phyloP scores from a whole-genome alignment of 2,329 filamentous ascomycete species.

The Didymella pinodella region DNA sequence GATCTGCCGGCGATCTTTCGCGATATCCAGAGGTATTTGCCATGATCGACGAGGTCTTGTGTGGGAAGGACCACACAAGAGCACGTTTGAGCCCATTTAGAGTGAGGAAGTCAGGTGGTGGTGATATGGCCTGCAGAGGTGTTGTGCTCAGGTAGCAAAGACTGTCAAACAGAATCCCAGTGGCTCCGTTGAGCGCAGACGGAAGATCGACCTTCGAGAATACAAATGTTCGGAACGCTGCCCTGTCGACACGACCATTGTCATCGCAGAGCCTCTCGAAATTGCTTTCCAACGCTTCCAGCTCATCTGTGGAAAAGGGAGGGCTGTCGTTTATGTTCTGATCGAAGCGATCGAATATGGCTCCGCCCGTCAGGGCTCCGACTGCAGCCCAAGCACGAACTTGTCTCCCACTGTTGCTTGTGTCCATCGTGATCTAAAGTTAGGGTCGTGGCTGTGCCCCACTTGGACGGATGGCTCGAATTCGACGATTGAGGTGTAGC shows the following conservation, averaged over 20 bases:
- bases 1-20: background rate
- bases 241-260: background rate
- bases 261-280: background rate
- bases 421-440: background rate
- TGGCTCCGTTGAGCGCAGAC: background rate
- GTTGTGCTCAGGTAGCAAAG: conserved; percentile 4
- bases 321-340: background rate
- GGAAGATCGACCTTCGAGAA: background rate
- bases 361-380: background rate
- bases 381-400: background rate
- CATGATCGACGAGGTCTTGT: background rate
- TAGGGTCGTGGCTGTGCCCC: background rate
- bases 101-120: background rate
- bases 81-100: conserved; percentile 1
- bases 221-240: background rate
- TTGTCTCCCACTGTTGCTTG: background rate
- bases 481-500: background rate
- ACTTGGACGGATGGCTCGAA: background rate
- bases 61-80: background rate
- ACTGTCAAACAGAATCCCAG: background rate
- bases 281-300: background rate
- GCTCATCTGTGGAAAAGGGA: background rate
- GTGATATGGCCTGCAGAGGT: conserved; percentile 2
- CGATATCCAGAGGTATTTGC: background rate
- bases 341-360: background rate